Conservation (phyloP, 2,329 filamentous ascomycete genomes). For the Cryphonectria radicalis region DNA sequence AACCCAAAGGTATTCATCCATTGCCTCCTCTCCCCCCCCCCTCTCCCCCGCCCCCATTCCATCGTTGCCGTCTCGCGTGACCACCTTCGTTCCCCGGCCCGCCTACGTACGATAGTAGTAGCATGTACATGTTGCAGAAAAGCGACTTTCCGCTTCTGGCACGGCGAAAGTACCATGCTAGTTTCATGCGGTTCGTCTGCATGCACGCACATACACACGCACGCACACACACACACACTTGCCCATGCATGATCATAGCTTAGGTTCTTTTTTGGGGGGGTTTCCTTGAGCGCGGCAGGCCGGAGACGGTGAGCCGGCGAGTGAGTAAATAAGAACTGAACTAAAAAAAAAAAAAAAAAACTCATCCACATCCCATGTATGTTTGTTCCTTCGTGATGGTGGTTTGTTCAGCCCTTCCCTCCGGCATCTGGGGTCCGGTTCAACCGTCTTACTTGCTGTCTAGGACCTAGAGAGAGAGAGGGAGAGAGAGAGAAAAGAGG, state of each 20-base stretch:
- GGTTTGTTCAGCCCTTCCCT: neutral
- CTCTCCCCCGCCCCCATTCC: too few species aligned
- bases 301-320: neutral
- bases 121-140: neutral
- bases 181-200: neutral
- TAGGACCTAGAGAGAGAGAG: too few species aligned
- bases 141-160: conserved; percentile 1
- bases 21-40: neutral
- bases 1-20: neutral
- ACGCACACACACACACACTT: too few species aligned
- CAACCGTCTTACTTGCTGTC: neutral
- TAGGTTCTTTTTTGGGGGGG: neutral
- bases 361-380: neutral
- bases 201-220: neutral
- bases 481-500: too few species aligned
- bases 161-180: neutral
- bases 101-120: neutral
- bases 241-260: neutral
- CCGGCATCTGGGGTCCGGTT: neutral
- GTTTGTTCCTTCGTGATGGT: neutral
- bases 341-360: too few species aligned
- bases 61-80: neutral
- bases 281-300: neutral
- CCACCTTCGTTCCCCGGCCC: neutral
- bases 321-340: neutral